Conservation (phyloP, 2,329 filamentous ascomycete genomes). For the Lachnellula occidentalis region DNA sequence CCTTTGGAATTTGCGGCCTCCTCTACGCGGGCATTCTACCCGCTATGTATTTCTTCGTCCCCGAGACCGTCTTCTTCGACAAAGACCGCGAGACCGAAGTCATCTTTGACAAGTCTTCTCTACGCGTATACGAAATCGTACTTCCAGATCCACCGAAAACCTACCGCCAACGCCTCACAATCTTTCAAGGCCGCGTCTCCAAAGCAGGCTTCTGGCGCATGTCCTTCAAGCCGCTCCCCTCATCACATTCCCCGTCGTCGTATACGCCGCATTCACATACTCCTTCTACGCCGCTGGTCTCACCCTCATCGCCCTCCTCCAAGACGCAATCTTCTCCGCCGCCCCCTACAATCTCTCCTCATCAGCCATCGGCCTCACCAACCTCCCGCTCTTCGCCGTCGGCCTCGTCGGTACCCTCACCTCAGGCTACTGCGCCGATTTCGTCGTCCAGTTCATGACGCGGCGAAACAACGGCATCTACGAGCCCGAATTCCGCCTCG, state of each 20-base stretch:
- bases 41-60: constrained; percentile 40
- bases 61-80: constrained; percentile 36
- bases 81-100: constrained; percentile 14
- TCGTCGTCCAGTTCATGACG: constrained; percentile 38
- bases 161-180: constrained; percentile 31
- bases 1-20: constrained; percentile 36
- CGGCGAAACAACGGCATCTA: constrained; percentile 46
- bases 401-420: constrained; percentile 32
- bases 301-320: constrained; percentile 23
- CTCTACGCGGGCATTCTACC: constrained; percentile 38
- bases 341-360: constrained; percentile 19
- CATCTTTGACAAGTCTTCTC: constrained; percentile 23
- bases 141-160: constrained; percentile 30
- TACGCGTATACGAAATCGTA: constrained; percentile 22
- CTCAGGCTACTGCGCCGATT: constrained; percentile 34
- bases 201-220: constrained; percentile 35
- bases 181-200: constrained; percentile 36
- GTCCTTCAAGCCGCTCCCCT: constrained; percentile 40
- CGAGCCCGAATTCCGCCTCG: constrained; percentile 47
- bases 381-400: constrained; percentile 18
- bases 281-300: constrained; percentile 20
- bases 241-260: constrained; percentile 44
- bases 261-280: constrained; percentile 23
- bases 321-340: constrained; percentile 20
- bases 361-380: constrained; percentile 19